Evolutionary conservation across 176 grass and related monocot genomes (phyloP).

Genomic region (Zoysia japonica): DNA sequence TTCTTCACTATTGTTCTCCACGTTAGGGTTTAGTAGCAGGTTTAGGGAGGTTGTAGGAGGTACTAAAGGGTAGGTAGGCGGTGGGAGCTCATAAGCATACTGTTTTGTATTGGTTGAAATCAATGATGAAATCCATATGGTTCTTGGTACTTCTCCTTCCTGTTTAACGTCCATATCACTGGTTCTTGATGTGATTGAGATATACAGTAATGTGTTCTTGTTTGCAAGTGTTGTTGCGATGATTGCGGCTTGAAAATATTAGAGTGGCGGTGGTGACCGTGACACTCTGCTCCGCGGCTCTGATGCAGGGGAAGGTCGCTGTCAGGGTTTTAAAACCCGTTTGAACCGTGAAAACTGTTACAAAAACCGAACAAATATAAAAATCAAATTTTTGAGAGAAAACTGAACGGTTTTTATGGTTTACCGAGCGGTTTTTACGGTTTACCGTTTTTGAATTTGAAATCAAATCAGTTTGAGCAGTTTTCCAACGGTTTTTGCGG

Average conservation of each 20-base stretch:
- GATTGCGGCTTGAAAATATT: not conserved
- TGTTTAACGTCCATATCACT: not conserved
- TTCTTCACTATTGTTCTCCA: conserved; percentile 40
- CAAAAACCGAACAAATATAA: too few relatives aligned
- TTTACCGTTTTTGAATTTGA: too few relatives aligned
- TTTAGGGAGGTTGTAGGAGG: conserved; percentile 14
- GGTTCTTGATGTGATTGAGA: not conserved
- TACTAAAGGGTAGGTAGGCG: not conserved
- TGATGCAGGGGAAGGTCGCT: too few relatives aligned
- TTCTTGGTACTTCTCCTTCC: conserved; percentile 18
- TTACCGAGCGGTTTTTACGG: too few relatives aligned
- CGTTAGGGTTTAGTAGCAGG: conserved; percentile 24
- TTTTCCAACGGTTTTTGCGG: too few relatives aligned
- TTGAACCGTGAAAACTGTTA: too few relatives aligned
- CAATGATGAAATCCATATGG: conserved; percentile 36
- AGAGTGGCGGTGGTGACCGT: not conserved
- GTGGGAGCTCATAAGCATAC: not conserved
- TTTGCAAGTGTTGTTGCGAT: not conserved
- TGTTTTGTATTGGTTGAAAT: conserved; percentile 37
- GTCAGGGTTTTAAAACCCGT: too few relatives aligned
- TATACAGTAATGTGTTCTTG: not conserved
- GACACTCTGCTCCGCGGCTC: not conserved
- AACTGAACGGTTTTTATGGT: too few relatives aligned
- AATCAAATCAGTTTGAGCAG: too few relatives aligned
- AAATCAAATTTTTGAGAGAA: too few relatives aligned